Base-by-base conservation (phyloP, 345 rosid species). In the Mercurialis annua region DNA sequence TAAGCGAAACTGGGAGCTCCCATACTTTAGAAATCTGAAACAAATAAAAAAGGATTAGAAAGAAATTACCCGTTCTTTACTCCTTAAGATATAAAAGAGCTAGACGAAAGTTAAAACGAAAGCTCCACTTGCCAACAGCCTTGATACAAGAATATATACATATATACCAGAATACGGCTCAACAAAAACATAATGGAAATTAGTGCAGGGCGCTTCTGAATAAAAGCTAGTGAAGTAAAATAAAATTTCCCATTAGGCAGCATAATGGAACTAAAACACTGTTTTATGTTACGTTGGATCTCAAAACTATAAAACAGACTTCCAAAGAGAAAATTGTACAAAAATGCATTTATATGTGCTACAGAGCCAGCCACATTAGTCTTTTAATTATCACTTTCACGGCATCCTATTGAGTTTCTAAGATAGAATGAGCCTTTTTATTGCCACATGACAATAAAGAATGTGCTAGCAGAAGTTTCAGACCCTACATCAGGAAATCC, bases 1-100 rank as follows among this genome's bases (percentile, higher is more conserved):
- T 59, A 72, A 86, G 65, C 29, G 83, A 56, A 58, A 94, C 83
- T 17, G 99, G 97, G 74, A 78, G 70, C 65, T 88, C 86, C 99
- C 95, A 91, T 36, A 75, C 61, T 80, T 78, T 78, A 23, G 92
- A 84, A 67, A 94, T 76, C 97, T 90, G 92, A 55, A 70, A 29
- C 16, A 44, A 59, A 27, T 29, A 56, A 42, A 68, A 8, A 56
- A 59, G 58, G 64, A 52, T 71, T 17, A n/a, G 38, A 26, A 55
- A 69, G 59, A 14, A 24, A 34, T 21, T 15, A 17, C 24, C 23
- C 6, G 11, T 12, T 40, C 49, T 57, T 33, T 31, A 9, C 24
- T 59, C 7, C 43, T 18, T 20, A 26, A 34, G 29, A 57, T 34
- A 54, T 55, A 55, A 40, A 70, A 50, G 47, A 31, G 9, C 1